Conservation (phyloP, 208 protist genomes). For the Leishmania guyanensis region DNA sequence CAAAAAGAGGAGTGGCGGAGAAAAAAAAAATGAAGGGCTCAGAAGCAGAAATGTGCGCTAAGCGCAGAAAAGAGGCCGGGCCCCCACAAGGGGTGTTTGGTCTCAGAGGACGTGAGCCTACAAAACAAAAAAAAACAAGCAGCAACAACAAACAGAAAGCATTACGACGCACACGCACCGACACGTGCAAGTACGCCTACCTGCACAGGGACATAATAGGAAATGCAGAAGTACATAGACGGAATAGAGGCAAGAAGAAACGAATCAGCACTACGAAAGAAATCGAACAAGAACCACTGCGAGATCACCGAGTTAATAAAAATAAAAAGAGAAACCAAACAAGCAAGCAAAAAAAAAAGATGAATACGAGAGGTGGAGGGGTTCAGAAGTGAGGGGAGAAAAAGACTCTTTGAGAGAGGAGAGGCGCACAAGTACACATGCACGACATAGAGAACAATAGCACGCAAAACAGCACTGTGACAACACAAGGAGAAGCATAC, state of each 20-base stretch:
- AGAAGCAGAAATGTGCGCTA: background rate
- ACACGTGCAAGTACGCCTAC: background rate
- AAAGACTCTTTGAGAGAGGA: background rate
- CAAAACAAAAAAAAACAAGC: background rate
- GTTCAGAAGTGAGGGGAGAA: background rate
- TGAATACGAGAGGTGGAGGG: background rate
- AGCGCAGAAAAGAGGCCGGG: background rate
- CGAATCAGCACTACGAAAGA: background rate
- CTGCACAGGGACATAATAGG: too few relatives aligned
- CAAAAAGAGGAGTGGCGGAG: background rate
- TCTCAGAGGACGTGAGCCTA: background rate
- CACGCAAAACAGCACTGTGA: background rate
- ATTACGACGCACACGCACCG: background rate
- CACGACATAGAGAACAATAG: background rate
- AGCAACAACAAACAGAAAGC: too few relatives aligned
- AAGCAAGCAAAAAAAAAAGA: background rate
- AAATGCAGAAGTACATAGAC: background rate
- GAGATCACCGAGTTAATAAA: background rate
- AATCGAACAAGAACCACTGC: background rate
- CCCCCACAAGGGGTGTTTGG: background rate
- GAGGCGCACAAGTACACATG: background rate
- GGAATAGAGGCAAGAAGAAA: conserved; percentile 1
- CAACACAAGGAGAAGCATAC: background rate
- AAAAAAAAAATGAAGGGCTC: background rate
- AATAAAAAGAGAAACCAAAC: background rate